These are phyloP conservation scores for Lodderomyces beijingensis DNA, from an alignment of 1,139 yeast genomes.

Conservation along the genomic window DNA sequence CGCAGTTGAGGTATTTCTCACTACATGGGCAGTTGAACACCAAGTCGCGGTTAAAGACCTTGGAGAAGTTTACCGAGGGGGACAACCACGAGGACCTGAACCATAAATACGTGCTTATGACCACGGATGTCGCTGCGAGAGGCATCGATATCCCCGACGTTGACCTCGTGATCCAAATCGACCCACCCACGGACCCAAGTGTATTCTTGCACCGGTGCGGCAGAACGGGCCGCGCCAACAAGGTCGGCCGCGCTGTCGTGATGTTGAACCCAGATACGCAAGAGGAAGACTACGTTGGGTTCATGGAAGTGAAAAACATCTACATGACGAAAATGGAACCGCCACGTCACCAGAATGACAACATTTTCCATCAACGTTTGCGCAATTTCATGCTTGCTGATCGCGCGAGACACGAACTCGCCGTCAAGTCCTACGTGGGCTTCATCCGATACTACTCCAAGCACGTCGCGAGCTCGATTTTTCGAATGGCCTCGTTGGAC, in stretches of 20 bases:
- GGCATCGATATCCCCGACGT: conserved; percentile 93
- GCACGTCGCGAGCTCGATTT: conserved; percentile 88
- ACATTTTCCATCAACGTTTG: conserved; percentile 26
- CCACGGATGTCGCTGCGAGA: conserved; percentile 88
- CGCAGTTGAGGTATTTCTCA: conserved; percentile 51
- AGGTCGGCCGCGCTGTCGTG: conserved; percentile 72
- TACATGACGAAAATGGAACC: conserved; percentile 38
- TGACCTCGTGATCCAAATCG: conserved; percentile 80
- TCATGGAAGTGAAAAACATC: conserved; percentile 73
- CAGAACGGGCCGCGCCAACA: conserved; percentile 88
- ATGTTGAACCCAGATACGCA: conserved; percentile 61
- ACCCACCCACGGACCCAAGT: conserved; percentile 89
- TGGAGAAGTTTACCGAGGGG: conserved; percentile 52
- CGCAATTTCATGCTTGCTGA: conserved; percentile 65
- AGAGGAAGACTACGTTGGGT: conserved; percentile 79
- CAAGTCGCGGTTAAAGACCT: conserved; percentile 67
- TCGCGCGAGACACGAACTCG: conserved; percentile 75
- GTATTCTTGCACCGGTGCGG: conserved; percentile 88
- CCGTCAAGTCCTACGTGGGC: conserved; percentile 77
- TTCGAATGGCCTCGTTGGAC: conserved; percentile 69
- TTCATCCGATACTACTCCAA: conserved; percentile 80
- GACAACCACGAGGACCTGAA: conserved; percentile 34
- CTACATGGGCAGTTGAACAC: conserved; percentile 84
- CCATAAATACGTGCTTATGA: conserved; percentile 59
- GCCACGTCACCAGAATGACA: conserved; percentile 18